Evolutionary conservation across 257 asterid species (phyloP), one percentile per base, ranked within the genome.

Genomic region (Primulina huaijiensis): DNA sequence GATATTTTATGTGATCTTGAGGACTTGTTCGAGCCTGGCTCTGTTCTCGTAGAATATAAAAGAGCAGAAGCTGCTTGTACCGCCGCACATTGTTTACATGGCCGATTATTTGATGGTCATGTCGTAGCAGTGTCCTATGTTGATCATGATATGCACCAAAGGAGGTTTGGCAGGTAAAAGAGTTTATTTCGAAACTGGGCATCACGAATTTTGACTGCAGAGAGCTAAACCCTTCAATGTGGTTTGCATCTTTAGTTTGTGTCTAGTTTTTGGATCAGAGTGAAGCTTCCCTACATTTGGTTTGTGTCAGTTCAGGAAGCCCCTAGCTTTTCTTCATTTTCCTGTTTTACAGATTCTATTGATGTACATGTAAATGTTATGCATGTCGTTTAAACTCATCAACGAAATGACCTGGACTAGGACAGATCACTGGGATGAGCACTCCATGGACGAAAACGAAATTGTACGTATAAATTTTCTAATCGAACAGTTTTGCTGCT

Each of bases 71-170:
- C 96, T 80, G 86, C 95, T 62, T 82, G 97, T 82, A 56, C 74
- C 74, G 97, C 99, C 1, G 97, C 96, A 37, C 97, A 94, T 76
- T 77, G 88, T 84, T 84, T 94, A 57, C 92, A 94, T 9, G 96
- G 92, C 11, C 88, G 96, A 30, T 73, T 69, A 33, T 94, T 87
- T 70, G 92, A 85, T 73, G 95, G 85, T 3, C 92, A 86, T 40
- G 77, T 79, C 61, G 96, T 94, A 78, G 67, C 82, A 0, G 92
- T 83, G 9, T 92, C 68, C 71, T 91, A 90, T 38, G 84, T 89
- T 19, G 70, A 71, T 71, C 85, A 72, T 21, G 84, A 77, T 74
- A 72, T 83, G 37, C 90, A 88, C 68, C 81, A 19, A 29, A 83
- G 12, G 60, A 82, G 81, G 78, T 85, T 88, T 81, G 70, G 52